phyloP scores from a whole-genome alignment of 179 eudicot genomes.

The Pouteria campechiana region DNA sequence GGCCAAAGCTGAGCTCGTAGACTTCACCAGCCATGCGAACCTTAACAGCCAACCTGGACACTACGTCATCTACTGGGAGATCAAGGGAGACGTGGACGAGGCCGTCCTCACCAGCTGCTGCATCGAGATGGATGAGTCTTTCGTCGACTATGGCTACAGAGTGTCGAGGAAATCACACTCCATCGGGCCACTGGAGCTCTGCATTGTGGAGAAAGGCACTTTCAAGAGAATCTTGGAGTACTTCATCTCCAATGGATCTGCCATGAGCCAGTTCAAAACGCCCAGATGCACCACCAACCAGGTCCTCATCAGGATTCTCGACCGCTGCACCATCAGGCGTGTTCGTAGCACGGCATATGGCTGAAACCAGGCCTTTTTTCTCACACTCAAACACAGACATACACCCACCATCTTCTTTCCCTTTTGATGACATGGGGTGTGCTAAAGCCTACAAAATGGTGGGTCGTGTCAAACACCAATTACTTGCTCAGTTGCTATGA shows the following conservation, averaged over 20 bases:
- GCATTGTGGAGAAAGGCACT: constrained; percentile 57
- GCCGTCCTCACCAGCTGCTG: constrained; percentile 38
- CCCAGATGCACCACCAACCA: constrained; percentile 56
- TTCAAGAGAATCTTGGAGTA: constrained; percentile 50
- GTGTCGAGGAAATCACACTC: constrained; percentile 51
- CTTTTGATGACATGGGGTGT: too few species aligned
- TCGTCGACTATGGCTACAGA: constrained; percentile 57
- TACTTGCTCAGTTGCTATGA: too few species aligned
- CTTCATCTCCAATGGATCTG: constrained; percentile 57
- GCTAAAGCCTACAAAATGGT: too few species aligned
- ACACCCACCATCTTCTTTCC: too few species aligned
- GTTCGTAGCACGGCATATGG: constrained; percentile 44
- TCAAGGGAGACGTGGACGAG: constrained; percentile 52
- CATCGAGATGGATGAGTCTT: constrained; percentile 52
- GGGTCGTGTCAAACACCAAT: too few species aligned
- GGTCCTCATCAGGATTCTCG: constrained; percentile 32
- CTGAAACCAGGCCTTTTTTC: too few species aligned
- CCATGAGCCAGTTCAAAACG: constrained; percentile 74
- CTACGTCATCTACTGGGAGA: constrained; percentile 71
- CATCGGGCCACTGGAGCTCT: constrained; percentile 58
- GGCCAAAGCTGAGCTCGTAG: constrained; percentile 48
- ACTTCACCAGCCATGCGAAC: constrained; percentile 74
- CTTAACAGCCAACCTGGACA: constrained; percentile 48
- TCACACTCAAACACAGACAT: too few species aligned
- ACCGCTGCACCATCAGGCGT: constrained; percentile 31